Evolutionary conservation across 2,329 filamentous ascomycete species (phyloP), one percentile per base, ranked within the genome.

Genomic region (Fusarium sp.): DNA sequence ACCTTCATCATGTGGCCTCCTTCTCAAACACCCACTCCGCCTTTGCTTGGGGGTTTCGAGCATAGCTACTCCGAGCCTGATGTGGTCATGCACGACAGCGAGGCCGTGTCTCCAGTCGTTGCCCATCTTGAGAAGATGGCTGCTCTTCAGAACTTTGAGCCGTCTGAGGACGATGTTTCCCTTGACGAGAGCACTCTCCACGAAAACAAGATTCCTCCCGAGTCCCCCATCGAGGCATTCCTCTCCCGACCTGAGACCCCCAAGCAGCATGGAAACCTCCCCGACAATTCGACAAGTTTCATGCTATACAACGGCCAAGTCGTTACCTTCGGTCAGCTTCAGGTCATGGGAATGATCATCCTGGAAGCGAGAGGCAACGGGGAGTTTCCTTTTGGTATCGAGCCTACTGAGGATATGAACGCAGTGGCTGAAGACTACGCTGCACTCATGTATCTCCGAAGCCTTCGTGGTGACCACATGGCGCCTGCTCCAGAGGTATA

Each of bases 341-440:
- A 61, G 2, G n/a, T 48, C 11, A 79, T 80, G 77, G 69, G 68
- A 1, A 29, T 64, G 0, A 41, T 54, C 3, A 57, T 80, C 2
- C 58, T 63, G 3, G 48, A 68, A 0, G 77, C 78, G 29, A 73
- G 78, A 4, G 62, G 65, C 10, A 71, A 72, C 3, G 65, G 65
- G 9, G 70, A 68, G 13, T 72, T 79, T 12, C 78, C 78, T 0
- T 7, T 22, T 0, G 79, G 76, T 4, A 68, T 46, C 0, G 62
- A 76, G 1, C 56, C 73, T 0, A 11, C 22, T 11, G 66, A 70
- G 28, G 70, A 78, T 24, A 7, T 69, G 1, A 35, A 68, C 1
- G 70, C 72, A 0, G 60, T 69, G 0, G 44, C 74, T 5, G 63
- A 77, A 1, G 78, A 80, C 48, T 77, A 70, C 43, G 54, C 66